Base-by-base conservation (phyloP, 208 protist genomes). In the Trypanosoma melophagium region DNA sequence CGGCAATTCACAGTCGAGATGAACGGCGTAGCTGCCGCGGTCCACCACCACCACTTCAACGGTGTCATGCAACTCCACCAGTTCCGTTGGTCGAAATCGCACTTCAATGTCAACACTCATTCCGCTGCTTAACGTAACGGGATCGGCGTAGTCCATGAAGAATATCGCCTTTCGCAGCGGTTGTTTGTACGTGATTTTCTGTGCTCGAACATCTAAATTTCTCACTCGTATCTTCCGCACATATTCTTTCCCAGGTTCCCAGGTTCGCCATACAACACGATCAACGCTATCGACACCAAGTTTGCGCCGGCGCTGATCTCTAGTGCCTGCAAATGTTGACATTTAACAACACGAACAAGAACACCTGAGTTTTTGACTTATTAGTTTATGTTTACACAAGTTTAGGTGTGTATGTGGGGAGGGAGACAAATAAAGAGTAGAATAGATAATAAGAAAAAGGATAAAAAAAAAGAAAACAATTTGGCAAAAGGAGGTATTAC, bases 241-340 rank as follows among this genome's bases (percentile, higher is more conserved):
- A 74, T 97, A 94, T 77, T 97, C 89, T 17, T 81, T 79, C 1
- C 87, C 92, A 14, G 90, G 82, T 50, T 87, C 81, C 92, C 94
- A 97, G 35, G 84, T 61, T 47, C 91, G 90, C 90, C 92, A 97
- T 16, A 83, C 73, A 28, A 97, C 65, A 28, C 81, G 79, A 61
- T 92, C 85, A 16, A 77, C 74, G 69, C 92, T 90, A 63, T 97
- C 92, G 55, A 97, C 75, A 19, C 92, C 92, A 40, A 95, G 73
- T 49, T 80, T 79, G n/a, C 80, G 78, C 25, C 62, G 72, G 0
- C 92, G 83, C 76, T 82, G 72, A 41, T 89, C 83, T 31, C 89
- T 78, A 28, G 58, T 57, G 14, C 62, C 63, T 25, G 42, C 45
- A 60, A 60, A 50, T 50, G 10, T 47, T 42, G 41, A 64, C 59